Evolutionary conservation across 352 stramenopile genomes (phyloP).

Genomic region (Globisporangium irregulare): DNA sequence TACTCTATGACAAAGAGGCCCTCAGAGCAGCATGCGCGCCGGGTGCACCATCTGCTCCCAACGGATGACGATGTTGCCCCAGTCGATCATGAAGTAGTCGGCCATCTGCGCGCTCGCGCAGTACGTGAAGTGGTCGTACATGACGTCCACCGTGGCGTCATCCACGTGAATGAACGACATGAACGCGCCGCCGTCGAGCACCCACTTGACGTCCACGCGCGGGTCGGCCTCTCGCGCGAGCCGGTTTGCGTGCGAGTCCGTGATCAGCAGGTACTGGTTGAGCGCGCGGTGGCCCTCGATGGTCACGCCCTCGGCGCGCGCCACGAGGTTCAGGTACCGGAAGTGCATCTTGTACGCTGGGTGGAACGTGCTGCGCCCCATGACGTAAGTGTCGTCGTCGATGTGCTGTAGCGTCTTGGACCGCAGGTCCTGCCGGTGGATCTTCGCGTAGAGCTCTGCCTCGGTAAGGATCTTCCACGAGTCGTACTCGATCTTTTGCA

Average conservation of each 20-base stretch:
- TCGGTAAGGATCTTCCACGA: slow-evolving; percentile 31
- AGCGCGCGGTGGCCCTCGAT: slow-evolving; percentile 21
- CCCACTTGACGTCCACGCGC: slow-evolving; percentile 25
- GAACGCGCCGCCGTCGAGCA: slow-evolving; percentile 33
- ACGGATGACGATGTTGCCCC: slow-evolving; percentile 47
- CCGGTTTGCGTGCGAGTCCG: slow-evolving; percentile 29
- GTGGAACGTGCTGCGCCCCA: slow-evolving; percentile 26
- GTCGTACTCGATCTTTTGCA: slow-evolving; percentile 29
- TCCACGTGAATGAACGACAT: slow-evolving; percentile 37
- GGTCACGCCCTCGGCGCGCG: slow-evolving; percentile 15
- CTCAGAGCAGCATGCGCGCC: slow-evolving; percentile 30
- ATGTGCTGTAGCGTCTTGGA: slow-evolving; percentile 34
- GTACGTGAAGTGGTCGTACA: slow-evolving; percentile 38
- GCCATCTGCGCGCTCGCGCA: slow-evolving; percentile 47
- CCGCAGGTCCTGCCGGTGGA: slow-evolving; percentile 21
- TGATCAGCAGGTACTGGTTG: slow-evolving; percentile 30
- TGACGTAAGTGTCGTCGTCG: slow-evolving; percentile 27
- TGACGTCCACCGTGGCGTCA: slow-evolving; percentile 26
- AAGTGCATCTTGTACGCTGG: slow-evolving; percentile 17
- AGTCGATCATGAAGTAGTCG: slow-evolving; percentile 49
- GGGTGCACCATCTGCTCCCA: slow-evolving; percentile 61
- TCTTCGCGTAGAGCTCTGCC: slow-evolving; percentile 27
- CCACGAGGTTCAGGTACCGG: slow-evolving; percentile 38
- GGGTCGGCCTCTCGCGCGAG: slow-evolving; percentile 31
- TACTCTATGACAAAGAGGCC: too few relatives aligned